Evolutionary conservation across 805 yeast genomes (phyloP).

Genomic region (Babjeviella inositovora): DNA sequence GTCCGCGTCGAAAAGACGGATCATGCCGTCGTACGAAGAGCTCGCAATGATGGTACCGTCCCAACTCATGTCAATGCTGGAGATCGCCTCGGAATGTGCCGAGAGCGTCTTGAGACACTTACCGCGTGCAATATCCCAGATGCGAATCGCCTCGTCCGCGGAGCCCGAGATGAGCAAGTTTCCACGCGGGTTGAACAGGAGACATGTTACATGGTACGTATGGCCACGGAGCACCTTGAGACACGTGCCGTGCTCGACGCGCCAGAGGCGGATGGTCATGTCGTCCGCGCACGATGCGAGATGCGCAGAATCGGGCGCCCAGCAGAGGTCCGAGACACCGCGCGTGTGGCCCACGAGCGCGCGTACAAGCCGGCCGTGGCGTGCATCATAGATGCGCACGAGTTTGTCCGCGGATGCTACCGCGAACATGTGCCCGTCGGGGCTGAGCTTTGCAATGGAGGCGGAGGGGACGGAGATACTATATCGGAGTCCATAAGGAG

Average conservation of each 20-base stretch:
- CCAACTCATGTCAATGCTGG: conserved; percentile 54
- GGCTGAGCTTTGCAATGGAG: too few relatives aligned
- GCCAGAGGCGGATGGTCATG: conserved; percentile 62
- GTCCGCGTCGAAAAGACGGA: conserved; percentile 73
- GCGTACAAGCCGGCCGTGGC: conserved; percentile 14
- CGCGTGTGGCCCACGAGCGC: conserved; percentile 39
- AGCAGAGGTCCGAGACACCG: conserved; percentile 64
- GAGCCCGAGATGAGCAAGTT: conserved; percentile 70
- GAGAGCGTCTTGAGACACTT: conserved; percentile 62
- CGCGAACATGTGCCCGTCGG: too few relatives aligned
- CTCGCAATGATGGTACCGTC: conserved; percentile 76
- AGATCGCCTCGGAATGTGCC: conserved; percentile 88
- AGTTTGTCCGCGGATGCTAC: too few relatives aligned
- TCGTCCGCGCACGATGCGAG: conserved; percentile 85
- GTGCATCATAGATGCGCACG: too few relatives aligned
- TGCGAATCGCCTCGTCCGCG: conserved; percentile 77
- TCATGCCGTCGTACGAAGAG: conserved; percentile 83
- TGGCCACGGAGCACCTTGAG: conserved; percentile 51
- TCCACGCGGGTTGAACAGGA: conserved; percentile 59
- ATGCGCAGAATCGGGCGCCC: conserved; percentile 60
- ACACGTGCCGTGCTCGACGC: conserved; percentile 30
- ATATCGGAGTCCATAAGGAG: too few relatives aligned
- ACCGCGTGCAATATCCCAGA: conserved; percentile 77
- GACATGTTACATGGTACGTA: conserved; percentile 68
- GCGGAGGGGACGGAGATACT: too few relatives aligned